phyloP scores from a whole-genome alignment of 345 rosid species.

The Rhizophora mangle region DNA sequence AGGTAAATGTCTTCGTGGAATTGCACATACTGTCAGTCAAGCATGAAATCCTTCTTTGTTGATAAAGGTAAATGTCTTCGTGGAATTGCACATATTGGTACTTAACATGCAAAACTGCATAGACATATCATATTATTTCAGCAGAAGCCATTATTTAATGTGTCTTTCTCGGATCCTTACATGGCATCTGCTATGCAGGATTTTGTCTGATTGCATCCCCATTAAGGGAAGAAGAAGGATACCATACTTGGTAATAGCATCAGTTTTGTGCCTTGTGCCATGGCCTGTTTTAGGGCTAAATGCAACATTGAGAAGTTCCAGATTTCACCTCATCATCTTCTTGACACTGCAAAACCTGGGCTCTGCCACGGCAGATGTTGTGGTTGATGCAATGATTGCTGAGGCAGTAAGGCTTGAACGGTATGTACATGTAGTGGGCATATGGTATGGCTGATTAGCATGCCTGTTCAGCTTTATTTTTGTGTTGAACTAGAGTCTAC shows the following conservation, averaged over 20 bases:
- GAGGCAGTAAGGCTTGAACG: slow-evolving; percentile 79
- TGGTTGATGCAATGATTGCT: slow-evolving; percentile 95
- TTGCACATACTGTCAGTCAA: neutral
- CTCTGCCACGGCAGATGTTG: slow-evolving; percentile 97
- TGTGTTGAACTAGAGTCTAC: neutral
- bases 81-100: neutral
- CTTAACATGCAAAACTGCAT: neutral
- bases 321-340: slow-evolving; percentile 50
- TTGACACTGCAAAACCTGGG: slow-evolving; percentile 90
- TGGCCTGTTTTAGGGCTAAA: slow-evolving; percentile 79
- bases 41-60: no score
- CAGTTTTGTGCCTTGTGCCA: slow-evolving; percentile 74
- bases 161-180: slow-evolving; percentile 6
- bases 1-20: neutral
- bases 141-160: neutral
- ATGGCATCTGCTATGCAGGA: slow-evolving; percentile 42
- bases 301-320: slow-evolving; percentile 54
- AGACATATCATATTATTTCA: slow-evolving; percentile 1
- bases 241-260: slow-evolving; percentile 76
- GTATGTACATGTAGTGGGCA: slow-evolving; percentile 31
- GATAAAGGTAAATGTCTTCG: neutral
- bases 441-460: no score
- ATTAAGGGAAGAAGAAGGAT: slow-evolving; percentile 79
- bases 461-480: neutral
- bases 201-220: slow-evolving; percentile 87